Evolutionary conservation across 371 early-diverging fungal species (phyloP), one percentile per base, ranked within the genome.

Genomic region (Dichotomocladium elegans): DNA sequence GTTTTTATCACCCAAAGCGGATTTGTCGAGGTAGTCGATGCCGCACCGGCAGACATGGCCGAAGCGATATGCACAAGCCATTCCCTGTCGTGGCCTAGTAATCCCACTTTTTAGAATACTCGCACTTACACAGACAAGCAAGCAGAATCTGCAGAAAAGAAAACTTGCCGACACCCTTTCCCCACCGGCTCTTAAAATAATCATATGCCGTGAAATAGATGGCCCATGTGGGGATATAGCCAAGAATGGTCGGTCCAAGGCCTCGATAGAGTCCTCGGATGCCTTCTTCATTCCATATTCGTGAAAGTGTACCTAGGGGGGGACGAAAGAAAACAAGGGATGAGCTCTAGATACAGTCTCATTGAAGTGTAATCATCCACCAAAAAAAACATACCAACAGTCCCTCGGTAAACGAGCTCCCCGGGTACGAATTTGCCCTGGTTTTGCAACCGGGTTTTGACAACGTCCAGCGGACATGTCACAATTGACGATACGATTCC

Each of bases 1-100:
- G 94, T 93, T 64, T 94, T 90, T 28, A 95, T 84, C 12, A 97
- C 93, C 97, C 97, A 97, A 14, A 95, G 65, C 9, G 97, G 97
- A 47, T 93, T 94, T 4, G 93, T 93, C 30, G 83, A 65, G 0
- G 82, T 69, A 12, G 92, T 91, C 15, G 88, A 87, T 3, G 88
- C 68, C 15, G 86, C 82, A 19, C 94, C 93, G n/a, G 97, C 93
- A 24, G 80, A 74, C 80, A 94, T 86, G 25, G 95, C 93, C 10
- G 93, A 82, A 22, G 82, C 51, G n/a, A 95, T 83, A 64, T 95
- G 91, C 41, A 91, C 82, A 33, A 81, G 33, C 77, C 80, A 74
- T 56, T 77, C 79, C 27, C 70, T 70, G 9, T 76, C 76, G 25
- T 60, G 70, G 21, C 70, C 79, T 79, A 45, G 12, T 26, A 26